These are phyloP conservation scores for Papiliotrema nemorosa DNA, from an alignment of 1,284 basidiomycete genomes.

Conservation along the genomic window DNA sequence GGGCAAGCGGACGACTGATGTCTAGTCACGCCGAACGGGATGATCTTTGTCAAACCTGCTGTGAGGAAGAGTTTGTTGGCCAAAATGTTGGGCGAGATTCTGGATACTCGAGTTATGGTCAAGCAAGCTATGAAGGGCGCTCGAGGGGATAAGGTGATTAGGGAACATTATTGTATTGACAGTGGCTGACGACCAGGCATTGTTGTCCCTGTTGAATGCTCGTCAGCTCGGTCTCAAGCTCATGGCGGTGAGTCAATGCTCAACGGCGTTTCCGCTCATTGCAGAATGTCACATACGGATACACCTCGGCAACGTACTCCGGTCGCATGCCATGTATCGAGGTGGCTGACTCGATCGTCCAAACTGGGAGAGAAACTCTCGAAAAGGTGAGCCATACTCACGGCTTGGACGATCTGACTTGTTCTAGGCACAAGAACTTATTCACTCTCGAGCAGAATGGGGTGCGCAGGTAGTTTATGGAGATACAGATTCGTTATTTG, in stretches of 20 bases:
- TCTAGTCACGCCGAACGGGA: constrained; percentile 86
- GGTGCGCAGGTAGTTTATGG: constrained; percentile 91
- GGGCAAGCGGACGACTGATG: constrained; percentile 8
- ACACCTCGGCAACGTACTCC: constrained; percentile 88
- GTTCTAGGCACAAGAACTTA: constrained; percentile 71
- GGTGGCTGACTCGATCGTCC: constrained; percentile 96
- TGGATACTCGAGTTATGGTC: constrained; percentile 97
- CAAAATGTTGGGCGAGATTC: constrained; percentile 87
- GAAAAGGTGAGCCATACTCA: constrained; percentile 64
- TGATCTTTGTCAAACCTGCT: constrained; percentile 83
- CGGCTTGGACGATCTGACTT: background rate
- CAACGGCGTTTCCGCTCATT: background rate
- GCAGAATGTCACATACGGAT: constrained; percentile 87
- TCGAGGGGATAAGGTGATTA: constrained; percentile 66
- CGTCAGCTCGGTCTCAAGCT: constrained; percentile 84
- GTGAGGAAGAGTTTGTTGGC: constrained; percentile 81
- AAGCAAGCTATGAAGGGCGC: constrained; percentile 88
- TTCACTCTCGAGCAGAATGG: constrained; percentile 78
- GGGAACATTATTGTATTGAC: background rate
- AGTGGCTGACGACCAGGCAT: constrained; percentile 54
- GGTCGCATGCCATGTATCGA: constrained; percentile 98
- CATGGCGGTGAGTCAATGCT: constrained; percentile 50
- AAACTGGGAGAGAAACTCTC: constrained; percentile 89
- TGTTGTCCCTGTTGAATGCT: constrained; percentile 73
- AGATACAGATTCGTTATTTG: constrained; percentile 95